Evolutionary conservation across 1,284 basidiomycete genomes (phyloP).

Genomic region (Rhodotorula sp.): DNA sequence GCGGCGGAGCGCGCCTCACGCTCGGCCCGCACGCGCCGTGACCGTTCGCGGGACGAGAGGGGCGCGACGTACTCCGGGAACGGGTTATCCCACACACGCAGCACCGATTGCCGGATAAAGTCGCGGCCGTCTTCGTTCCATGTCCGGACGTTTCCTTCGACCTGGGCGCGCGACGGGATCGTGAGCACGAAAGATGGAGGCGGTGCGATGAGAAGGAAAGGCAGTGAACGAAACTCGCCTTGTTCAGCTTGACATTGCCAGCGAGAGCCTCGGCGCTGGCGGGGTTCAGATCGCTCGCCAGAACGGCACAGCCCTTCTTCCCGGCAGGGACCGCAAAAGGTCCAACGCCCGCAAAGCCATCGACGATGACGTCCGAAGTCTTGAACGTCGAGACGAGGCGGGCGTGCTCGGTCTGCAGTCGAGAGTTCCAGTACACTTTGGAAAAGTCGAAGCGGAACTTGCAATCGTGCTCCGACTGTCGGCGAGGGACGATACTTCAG

Average conservation of each 20-base stretch:
- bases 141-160: slow-evolving; percentile 64
- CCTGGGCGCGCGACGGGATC: slow-evolving; percentile 54
- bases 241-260: slow-evolving; percentile 72
- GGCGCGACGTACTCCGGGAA: slow-evolving; percentile 57
- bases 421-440: slow-evolving; percentile 96
- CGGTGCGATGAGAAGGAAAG: not conserved
- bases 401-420: slow-evolving; percentile 86
- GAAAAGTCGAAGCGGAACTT: slow-evolving; percentile 92
- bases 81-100: slow-evolving; percentile 61
- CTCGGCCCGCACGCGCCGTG: slow-evolving; percentile 38
- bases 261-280: slow-evolving; percentile 73
- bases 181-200: not conserved
- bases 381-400: slow-evolving; percentile 72
- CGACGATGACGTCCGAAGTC: slow-evolving; percentile 72
- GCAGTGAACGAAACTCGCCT: slow-evolving; percentile 54
- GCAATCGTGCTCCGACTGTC: slow-evolving; percentile 77
- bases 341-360: slow-evolving; percentile 96
- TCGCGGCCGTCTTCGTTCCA: slow-evolving; percentile 79
- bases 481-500: not conserved
- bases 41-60: slow-evolving; percentile 56
- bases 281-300: slow-evolving; percentile 95
- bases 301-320: slow-evolving; percentile 76
- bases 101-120: slow-evolving; percentile 68
- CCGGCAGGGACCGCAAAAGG: slow-evolving; percentile 88
- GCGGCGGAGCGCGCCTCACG: not conserved